Evolutionary conservation across 1,139 yeast species (phyloP).

Genomic region (Kodamaea plutei): DNA sequence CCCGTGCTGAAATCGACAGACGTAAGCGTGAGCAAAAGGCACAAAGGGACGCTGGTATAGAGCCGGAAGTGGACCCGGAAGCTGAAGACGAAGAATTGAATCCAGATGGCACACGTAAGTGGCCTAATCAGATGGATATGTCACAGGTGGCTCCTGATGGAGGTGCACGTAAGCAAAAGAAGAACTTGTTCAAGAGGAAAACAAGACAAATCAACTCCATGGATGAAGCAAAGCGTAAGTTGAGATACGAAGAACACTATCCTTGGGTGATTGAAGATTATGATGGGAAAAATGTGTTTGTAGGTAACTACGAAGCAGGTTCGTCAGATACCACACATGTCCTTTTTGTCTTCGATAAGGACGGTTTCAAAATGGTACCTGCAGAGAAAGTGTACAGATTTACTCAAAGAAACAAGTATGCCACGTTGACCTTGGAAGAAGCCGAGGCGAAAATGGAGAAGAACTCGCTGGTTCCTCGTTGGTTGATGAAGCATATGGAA

Average conservation of each 20-base stretch:
- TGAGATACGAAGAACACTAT: constrained; percentile 90
- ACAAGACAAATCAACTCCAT: constrained; percentile 79
- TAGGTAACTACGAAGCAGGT: constrained; percentile 94
- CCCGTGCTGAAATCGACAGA: constrained; percentile 57
- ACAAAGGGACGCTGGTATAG: constrained; percentile 19
- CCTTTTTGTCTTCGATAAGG: constrained; percentile 76
- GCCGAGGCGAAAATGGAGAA: constrained; percentile 95
- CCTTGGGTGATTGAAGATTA: constrained; percentile 99
- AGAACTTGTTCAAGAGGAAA: constrained; percentile 65
- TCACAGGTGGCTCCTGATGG: constrained; percentile 91
- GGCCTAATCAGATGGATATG: constrained; percentile 27
- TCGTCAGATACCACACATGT: constrained; percentile 79
- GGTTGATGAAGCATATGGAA: constrained; percentile 92
- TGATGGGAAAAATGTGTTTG: constrained; percentile 91
- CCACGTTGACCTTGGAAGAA: constrained; percentile 90
- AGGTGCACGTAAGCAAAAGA: constrained; percentile 70
- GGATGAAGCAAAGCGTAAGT: constrained; percentile 74
- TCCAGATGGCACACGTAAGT: constrained; percentile 5
- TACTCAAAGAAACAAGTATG: constrained; percentile 89
- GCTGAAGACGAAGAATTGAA: constrained; percentile 13
- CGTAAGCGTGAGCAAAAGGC: constrained; percentile 47
- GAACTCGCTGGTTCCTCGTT: constrained; percentile 75
- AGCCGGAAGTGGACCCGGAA: constrained; percentile 19
- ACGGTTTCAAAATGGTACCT: constrained; percentile 91
- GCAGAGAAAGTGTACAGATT: constrained; percentile 91